Base-by-base conservation (phyloP, 208 protist genomes). In the Novymonas esmeraldas region DNA sequence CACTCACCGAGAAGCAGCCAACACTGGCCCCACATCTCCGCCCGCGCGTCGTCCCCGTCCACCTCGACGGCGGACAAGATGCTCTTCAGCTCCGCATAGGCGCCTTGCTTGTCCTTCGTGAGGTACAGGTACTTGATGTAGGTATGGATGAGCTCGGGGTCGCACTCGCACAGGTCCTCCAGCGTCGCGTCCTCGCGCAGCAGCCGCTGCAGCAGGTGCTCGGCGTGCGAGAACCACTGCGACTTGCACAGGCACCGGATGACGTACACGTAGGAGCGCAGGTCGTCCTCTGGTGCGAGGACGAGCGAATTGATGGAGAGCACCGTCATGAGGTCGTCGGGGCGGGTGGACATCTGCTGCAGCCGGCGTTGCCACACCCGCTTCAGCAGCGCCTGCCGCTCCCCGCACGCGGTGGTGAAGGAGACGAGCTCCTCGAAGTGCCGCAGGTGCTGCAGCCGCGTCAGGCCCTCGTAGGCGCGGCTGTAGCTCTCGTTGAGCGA, bases 391-490 rank as follows among this genome's bases (percentile, higher is more conserved):
- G 44, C 50, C 49, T 72, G 70, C 6, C 91, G 79, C 49, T 97
- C 84, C 34, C 42, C 54, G 42, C 62, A 71, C 13, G 87, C 85
- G 22, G 73, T 87, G 44, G 97, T 96, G 86, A 97, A 99, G 26
- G 87, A 84, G 16, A 99, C 89, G 34, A 99, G 87, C 81, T 99
- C 98, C 79, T 99, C 98, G 69, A 99, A 94, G 84, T 99, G 98
- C 6, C 91, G 79, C 18, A 99, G 76, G 78, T 99, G 98, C 84
- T 99, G 98, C 63, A 99, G 78, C 18, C 87, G 59, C n/a, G 99
- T 96, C 6, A 99, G 81, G 16, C 85, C 79, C 16, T 98, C 84
- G 82, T 99, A 99, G 11, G 84, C 70, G 18, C 90, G 77, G 49
- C 77, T 85, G 70, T 97, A 97, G 64, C 82, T 93, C 70, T 95